Percentiles rank a stretch among this genome's conserved stretches.
Conservation (phyloP, 805 yeast species). For the Aciculoconidium aculeatum region DNA sequence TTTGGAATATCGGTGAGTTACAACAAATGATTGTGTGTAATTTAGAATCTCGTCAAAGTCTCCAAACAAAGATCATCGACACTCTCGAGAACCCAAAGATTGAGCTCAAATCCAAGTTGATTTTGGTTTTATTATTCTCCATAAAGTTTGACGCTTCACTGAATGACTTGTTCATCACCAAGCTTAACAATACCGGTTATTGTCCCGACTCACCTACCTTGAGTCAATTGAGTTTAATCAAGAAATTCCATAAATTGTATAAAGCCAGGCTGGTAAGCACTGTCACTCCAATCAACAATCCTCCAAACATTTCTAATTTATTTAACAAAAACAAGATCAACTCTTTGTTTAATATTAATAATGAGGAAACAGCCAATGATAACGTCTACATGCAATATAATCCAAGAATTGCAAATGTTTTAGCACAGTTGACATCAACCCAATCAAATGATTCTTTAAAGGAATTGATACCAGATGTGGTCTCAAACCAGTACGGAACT, state of each 20-base stretch:
- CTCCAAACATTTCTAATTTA: slow-evolving; percentile 19
- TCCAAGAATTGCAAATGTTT: slow-evolving; percentile 58
- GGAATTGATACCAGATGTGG: slow-evolving; percentile 32
- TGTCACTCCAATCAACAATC: slow-evolving; percentile 8
- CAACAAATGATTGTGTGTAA: slow-evolving; percentile 78
- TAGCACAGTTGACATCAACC: slow-evolving; percentile 16
- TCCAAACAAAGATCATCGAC: slow-evolving; percentile 50
- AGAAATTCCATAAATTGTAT: slow-evolving; percentile 23
- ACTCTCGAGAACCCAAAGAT: slow-evolving; percentile 42
- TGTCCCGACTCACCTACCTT: slow-evolving; percentile 29
- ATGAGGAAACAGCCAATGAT: slow-evolving; percentile 34
- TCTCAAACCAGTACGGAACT: slow-evolving; percentile 22
- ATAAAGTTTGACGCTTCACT: slow-evolving; percentile 53
- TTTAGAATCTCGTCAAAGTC: slow-evolving; percentile 26
- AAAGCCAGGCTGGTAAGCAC: slow-evolving; percentile 8
- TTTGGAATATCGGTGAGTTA: slow-evolving; percentile 84
- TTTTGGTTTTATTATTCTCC: slow-evolving; percentile 68
- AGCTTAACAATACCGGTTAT: slow-evolving; percentile 23
- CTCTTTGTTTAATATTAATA: slow-evolving; percentile 24
- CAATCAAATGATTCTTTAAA: slow-evolving; percentile 19
- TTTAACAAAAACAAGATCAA: slow-evolving; percentile 30
- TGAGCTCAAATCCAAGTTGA: slow-evolving; percentile 55
- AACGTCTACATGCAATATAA: slow-evolving; percentile 88
- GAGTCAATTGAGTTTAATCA: slow-evolving; percentile 26
- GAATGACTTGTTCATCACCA: slow-evolving; percentile 20